Evolutionary conservation across 345 rosid species (phyloP), one percentile per base, ranked within the genome.

Genomic region (Carallia pectinifolia): DNA sequence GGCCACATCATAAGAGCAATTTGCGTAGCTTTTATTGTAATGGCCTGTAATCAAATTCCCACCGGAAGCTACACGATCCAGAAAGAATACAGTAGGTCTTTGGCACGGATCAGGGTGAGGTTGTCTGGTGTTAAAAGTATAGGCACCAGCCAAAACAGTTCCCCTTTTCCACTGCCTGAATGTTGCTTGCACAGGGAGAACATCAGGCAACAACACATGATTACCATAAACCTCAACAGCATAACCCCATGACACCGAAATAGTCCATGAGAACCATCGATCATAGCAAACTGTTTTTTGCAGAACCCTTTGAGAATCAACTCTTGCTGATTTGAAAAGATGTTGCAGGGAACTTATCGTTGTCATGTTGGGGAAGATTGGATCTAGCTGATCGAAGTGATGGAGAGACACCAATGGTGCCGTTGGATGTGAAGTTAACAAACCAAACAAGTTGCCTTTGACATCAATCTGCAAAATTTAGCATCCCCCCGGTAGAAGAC

Each of bases 191-290:
- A 78, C 81, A 5, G 78, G 80, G 15, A 88, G 80, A 53, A 79
- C 74, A 61, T 91, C 96, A 0, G 83, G 80, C 44, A 77, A 52
- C 4, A 50, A 34, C 1, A 67, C 5, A 56, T 27, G 60, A 56
- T 56, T 56, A 9, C 16, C 60, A 27, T 85, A 79, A 4, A 94
- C 89, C 82, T 89, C 95, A 68, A 94, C 85, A 1, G 91, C 86
- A 61, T 90, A 95, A 0, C 98, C 99, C 98, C 99, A 95, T 10
- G 97, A 84, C 19, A 95, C 80, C 0, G 96, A 89, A 40, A 95
- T 81, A 5, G 97, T 95, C 99, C 97, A 95, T 1, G 87, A 85
- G 73, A 81, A 87, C 90, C 88, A 85, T 2, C 82, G 88, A 66
- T 87, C 91, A 4, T 92, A 95, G 83, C 98, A 94, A 39, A 95